A percentile compares a stretch with the other conserved stretches of the same genome.
Evolutionary conservation across 768 basidiomycete genomes (phyloP).

Genomic region (Amanita exitialis): DNA sequence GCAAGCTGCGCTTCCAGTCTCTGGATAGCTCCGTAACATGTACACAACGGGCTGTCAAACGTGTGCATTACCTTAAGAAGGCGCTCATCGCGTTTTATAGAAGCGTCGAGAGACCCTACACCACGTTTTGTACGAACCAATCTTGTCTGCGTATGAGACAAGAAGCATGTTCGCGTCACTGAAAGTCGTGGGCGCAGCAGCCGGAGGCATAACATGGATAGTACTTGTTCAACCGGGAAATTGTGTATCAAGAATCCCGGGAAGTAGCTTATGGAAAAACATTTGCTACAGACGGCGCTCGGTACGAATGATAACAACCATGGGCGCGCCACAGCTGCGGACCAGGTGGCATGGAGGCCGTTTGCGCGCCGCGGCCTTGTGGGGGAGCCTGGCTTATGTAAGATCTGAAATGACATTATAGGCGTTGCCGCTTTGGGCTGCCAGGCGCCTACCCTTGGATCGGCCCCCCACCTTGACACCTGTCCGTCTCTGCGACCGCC

Average conservation of each 20-base stretch:
- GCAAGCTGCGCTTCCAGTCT: slow-evolving; percentile 20
- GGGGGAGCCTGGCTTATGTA: not conserved
- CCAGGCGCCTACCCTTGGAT: slow-evolving; percentile 7
- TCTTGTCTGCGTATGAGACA: slow-evolving; percentile 8
- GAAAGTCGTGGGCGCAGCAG: not conserved
- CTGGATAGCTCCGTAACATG: slow-evolving; percentile 9
- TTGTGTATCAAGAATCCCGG: not conserved
- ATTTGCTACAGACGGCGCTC: not conserved
- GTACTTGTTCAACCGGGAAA: not conserved
- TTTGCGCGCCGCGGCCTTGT: not conserved
- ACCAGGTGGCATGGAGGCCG: not conserved
- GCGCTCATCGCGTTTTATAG: slow-evolving; percentile 16
- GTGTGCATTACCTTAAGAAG: slow-evolving; percentile 14
- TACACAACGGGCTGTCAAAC: not conserved
- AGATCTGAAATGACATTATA: slow-evolving; percentile 9
- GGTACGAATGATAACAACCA: not conserved
- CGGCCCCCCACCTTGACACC: slow-evolving; percentile 5
- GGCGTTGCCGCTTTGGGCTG: slow-evolving; percentile 4
- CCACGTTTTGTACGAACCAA: slow-evolving; percentile 14
- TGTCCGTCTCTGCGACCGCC: slow-evolving; percentile 2
- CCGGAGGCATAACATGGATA: not conserved
- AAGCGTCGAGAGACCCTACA: slow-evolving; percentile 8
- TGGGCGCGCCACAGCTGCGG: not conserved
- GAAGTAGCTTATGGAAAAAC: no score
- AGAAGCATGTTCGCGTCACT: not conserved